Base-by-base conservation (phyloP, 768 basidiomycete genomes). In the Boletus edulis region DNA sequence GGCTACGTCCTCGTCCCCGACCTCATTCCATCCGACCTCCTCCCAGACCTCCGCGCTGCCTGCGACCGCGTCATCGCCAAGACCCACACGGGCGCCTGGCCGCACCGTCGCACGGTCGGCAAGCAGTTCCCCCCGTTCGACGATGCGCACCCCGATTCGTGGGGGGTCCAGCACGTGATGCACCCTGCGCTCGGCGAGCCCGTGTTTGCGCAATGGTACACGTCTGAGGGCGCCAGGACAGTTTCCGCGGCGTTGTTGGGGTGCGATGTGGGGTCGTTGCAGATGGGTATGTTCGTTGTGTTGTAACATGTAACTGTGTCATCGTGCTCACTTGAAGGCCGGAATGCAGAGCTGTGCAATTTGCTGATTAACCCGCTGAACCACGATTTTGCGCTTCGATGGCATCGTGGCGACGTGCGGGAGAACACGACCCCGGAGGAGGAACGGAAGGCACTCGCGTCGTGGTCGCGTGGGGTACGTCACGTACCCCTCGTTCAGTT, bases 121-220 rank as follows among this genome's bases (percentile, higher is more conserved):
- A 86, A 84, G 56, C 87, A 89, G 66, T 91, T 91, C 57, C 88
- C 89, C 4, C 89, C 89, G 0, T 91, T 78, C 60, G 83, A 78
- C 49, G 69, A 79, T 32, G 74, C 39, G n/a, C 69, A 81, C 49
- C 79, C 82, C 2, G 89, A 91, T 68, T 81, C 85, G 0, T 91
- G 89, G 89, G 90, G 89, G 2, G 82, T 90, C 2, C 89, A 91
- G 60, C 87, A 91, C 57, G 67, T 87, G 44, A 91, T 92, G 90
- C 89, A 91, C 62, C 89, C 88, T 1, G 82, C 78, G 32, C 76
- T 91, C 1, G 73, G 68, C 0, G 84, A 88, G 62, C 74, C 78
- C 0, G 74, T 63, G 17, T 91, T 91, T 54, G 78, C 78, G 29
- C 72, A 72, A 54, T 90, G 86, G 85, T 91, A 91, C 61, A 84